Evolutionary conservation across 768 basidiomycete genomes (phyloP), one percentile per base, ranked within the genome.

Genomic region (Xerocomus brunneocitrinus): DNA sequence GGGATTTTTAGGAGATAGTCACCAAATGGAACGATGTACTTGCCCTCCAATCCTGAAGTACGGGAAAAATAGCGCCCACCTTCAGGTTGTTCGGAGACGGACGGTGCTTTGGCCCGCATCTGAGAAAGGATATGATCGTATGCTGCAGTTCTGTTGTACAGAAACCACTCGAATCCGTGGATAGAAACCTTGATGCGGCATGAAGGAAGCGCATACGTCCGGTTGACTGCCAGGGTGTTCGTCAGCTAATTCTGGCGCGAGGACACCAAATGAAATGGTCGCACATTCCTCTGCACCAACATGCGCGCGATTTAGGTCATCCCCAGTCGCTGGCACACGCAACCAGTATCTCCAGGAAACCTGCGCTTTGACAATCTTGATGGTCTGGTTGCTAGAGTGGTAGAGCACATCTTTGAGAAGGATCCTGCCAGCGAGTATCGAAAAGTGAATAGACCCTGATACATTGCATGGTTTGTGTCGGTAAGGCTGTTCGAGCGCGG

Each of bases 301-400:
- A 25, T 70, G 62, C 55, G 70, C 62, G 61, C 71, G 71, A 53
- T 74, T 74, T 25, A 89, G 71, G 59, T 90, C 88, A 45, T 86
- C 81, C 58, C 86, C 87, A n/a, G 82, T 79, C 8, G 87, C 81
- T 3, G 93, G 87, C 38, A 79, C 74, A 52, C 92, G 84, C 45
- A 91, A 78, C 95, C 95, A 98, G 68, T 95, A 98, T 58, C 91
- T 79, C 93, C 95, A 98, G 59, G 87, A 87, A 45, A 98, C 69
- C 64, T 91, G 84, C 2, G 85, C 89, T 69, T 91, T 90, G 44
- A 91, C 81, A 47, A 93, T 78, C 56, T 84, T 83, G 41, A 95
- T 76, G 19, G 89, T 91, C 68, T 97, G 89, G 69, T 95, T 98
- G 65, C 90, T 88, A 2, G 93, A 95, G 68, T 95, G 84, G 67